Conservation (phyloP, 805 yeast species). For the Kazachstania kunashirensis region DNA sequence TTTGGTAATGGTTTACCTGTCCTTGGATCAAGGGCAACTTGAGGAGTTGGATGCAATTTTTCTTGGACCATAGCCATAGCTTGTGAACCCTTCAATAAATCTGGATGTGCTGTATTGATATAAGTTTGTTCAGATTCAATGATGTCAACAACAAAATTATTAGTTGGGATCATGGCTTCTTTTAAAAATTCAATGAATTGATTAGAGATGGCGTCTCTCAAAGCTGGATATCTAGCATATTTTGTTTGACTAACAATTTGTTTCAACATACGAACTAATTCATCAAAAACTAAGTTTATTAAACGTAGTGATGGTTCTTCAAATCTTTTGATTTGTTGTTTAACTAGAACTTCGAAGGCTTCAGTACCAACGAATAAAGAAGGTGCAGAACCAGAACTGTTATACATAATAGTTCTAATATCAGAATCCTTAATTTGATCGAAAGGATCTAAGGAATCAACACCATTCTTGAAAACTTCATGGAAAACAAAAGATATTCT, state of each 20-base stretch:
- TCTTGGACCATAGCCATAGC: constrained; percentile 91
- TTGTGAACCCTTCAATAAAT: constrained; percentile 84
- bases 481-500: constrained; percentile 95
- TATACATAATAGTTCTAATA: constrained; percentile 93
- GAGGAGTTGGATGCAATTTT: constrained; percentile 58
- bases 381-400: constrained; percentile 93
- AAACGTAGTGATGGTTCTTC: constrained; percentile 90
- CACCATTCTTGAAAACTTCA: constrained; percentile 88
- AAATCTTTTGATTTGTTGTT: constrained; percentile 85
- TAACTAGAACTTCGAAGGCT: constrained; percentile 91
- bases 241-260: constrained; percentile 76
- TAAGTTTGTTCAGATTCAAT: constrained; percentile 84
- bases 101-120: constrained; percentile 97
- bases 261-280: constrained; percentile 78
- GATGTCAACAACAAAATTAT: constrained; percentile 72
- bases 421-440: constrained; percentile 94
- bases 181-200: constrained; percentile 73
- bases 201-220: constrained; percentile 77
- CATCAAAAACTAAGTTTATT: constrained; percentile 85
- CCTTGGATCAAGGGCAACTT: constrained; percentile 76
- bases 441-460: constrained; percentile 86
- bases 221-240: constrained; percentile 80
- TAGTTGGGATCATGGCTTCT: constrained; percentile 74
- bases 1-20: constrained; percentile 70
- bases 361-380: constrained; percentile 94